Evolutionary conservation across 257 asterid genomes (phyloP).

Genomic region (Forsythia suspensa): DNA sequence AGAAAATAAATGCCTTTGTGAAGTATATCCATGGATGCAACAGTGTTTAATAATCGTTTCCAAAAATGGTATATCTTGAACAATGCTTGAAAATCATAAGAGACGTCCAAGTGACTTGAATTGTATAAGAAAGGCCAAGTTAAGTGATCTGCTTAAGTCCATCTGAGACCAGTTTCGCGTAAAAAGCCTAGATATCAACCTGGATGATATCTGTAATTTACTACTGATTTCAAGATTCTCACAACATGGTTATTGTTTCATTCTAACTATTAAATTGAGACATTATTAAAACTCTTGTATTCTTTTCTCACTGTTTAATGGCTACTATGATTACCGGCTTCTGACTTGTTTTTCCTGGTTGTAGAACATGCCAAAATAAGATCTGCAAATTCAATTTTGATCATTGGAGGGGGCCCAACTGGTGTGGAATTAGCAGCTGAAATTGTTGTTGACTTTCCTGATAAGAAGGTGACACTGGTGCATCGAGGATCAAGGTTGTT

Average conservation of each 20-base stretch:
- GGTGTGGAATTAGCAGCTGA: constrained; percentile 96
- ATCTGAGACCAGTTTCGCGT: neutral
- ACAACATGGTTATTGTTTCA: neutral
- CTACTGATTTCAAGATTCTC: neutral
- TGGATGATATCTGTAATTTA: neutral
- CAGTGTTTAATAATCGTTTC: neutral
- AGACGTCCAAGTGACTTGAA: neutral
- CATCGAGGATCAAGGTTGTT: constrained; percentile 74
- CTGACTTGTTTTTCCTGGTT: neutral
- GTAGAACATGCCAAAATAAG: constrained; percentile 77
- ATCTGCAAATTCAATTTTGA: constrained; percentile 57
- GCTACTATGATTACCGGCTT: neutral
- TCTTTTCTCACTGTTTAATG: neutral
- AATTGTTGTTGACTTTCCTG: constrained; percentile 71
- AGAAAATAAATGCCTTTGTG: neutral
- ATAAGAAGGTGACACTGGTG: constrained; percentile 71
- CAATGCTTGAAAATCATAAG: neutral
- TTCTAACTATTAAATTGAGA: neutral
- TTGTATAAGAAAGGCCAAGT: neutral
- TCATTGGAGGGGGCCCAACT: constrained; percentile 90
- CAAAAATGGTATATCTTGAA: neutral
- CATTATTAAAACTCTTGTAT: neutral
- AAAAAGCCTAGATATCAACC: neutral
- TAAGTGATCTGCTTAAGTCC: neutral
- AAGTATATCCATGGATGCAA: neutral